A percentile compares a stretch with the other conserved stretches of the same genome.
phyloP scores from a whole-genome alignment of 169 alveolate species.

The Plasmodium ovale region DNA sequence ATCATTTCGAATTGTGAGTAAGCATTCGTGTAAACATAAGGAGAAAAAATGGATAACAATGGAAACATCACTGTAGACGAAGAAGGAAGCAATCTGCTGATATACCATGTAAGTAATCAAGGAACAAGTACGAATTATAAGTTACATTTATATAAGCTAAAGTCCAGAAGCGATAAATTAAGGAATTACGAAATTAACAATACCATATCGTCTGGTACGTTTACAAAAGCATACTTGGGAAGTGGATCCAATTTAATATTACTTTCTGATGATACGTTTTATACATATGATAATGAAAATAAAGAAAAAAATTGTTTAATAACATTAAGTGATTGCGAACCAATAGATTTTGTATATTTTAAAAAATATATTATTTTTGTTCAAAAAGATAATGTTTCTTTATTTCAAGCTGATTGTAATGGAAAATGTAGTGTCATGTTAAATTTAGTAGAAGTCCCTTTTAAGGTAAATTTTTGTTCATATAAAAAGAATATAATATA shows the following conservation, averaged over 20 bases:
- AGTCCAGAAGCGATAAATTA: constrained; percentile 33
- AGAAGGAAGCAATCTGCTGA: constrained; percentile 33
- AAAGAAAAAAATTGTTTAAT: constrained; percentile 28
- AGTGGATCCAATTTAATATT: constrained; percentile 12
- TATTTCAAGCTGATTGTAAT: constrained; percentile 27
- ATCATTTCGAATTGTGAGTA: background rate
- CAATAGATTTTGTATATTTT: constrained; percentile 62
- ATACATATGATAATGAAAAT: constrained; percentile 39
- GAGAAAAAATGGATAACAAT: constrained; percentile 26
- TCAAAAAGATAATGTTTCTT: constrained; percentile 24
- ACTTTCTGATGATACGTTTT: constrained; percentile 47
- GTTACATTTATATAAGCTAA: constrained; percentile 15
- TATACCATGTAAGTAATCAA: constrained; percentile 11
- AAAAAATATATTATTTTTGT: constrained; percentile 51
- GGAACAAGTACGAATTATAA: background rate
- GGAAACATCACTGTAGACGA: constrained; percentile 35
- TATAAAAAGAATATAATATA: constrained; percentile 30
- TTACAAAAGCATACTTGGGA: constrained; percentile 29
- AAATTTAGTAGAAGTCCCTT: constrained; percentile 44
- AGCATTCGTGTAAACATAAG: background rate
- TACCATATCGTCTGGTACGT: constrained; percentile 15
- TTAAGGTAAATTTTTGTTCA: constrained; percentile 55
- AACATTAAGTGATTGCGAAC: constrained; percentile 39
- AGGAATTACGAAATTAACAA: constrained; percentile 36
- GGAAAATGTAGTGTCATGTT: constrained; percentile 47